Evolutionary conservation across 306 rosid species (phyloP).

Genomic region (Cajanus cajan): DNA sequence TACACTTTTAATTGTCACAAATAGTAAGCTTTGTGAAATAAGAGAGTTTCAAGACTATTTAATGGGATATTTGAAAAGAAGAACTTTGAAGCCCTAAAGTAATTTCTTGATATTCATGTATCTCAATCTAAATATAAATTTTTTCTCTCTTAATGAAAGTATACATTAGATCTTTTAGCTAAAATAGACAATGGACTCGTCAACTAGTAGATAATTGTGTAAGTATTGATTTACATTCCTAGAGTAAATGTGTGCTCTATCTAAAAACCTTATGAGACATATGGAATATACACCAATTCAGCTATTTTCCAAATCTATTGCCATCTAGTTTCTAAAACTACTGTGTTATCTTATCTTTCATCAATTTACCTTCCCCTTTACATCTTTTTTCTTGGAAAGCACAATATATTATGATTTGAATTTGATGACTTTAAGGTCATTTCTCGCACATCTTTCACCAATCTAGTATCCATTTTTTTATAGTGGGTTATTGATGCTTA

Average conservation of each 20-base stretch:
- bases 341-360: not conserved
- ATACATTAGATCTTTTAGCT: not conserved
- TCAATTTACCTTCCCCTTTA: not conserved
- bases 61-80: too few species aligned
- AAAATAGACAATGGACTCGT: not conserved
- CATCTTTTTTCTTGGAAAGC: not conserved
- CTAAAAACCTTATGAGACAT: too few species aligned
- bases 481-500: constrained; percentile 87
- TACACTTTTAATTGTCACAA: too few species aligned
- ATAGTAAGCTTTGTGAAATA: too few species aligned
- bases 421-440: not conserved
- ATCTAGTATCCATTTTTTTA: not conserved
- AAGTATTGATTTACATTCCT: too few species aligned
- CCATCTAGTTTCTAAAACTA: not conserved
- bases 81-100: too few species aligned
- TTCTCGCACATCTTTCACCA: not conserved
- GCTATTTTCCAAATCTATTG: not conserved
- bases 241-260: too few species aligned
- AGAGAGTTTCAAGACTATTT: too few species aligned
- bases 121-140: not conserved
- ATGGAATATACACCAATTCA: not conserved
- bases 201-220: too few species aligned
- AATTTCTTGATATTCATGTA: not conserved
- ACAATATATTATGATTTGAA: not conserved
- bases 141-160: not conserved